Base-by-base conservation (phyloP, 2,329 filamentous ascomycete species). In the Epichloe bromicola region DNA sequence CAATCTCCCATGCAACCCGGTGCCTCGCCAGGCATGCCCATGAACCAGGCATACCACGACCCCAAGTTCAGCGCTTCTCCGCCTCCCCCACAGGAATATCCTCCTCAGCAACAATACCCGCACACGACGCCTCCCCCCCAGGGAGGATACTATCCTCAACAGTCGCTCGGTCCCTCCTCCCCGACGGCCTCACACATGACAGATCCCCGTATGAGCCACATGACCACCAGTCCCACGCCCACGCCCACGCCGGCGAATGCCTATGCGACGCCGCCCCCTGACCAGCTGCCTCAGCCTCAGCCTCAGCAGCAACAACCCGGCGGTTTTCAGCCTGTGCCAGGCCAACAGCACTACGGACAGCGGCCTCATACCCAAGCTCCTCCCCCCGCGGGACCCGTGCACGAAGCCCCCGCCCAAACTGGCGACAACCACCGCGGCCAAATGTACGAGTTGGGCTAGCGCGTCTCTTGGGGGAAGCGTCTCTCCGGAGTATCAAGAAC, bases 371-470 rank as follows among this genome's bases (percentile, higher is more conserved):
- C 41, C 2, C 43, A 48, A 23, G 2, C 33, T 8, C 15, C 15
- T 12, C n/a, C 40, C 26, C 2, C 34, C 40, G 23, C 5, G 40
- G 36, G 14, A 33, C 15, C n/a, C 5, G 36, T 46, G 3, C 61
- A 71, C 51, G 70, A 73, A 59, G 69, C 67, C 1, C 64, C 66
- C 23, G 62, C 63, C 1, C 63, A 64, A 17, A 58, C 55, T 4
- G 59, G 65, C 12, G 67, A 68, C 10, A 59, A 67, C 44, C 66
- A 69, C 49, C 64, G 56, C 8, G 68, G 69, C 2, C 58, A 71
- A 50, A 67, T 71, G 51, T 68, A 72, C 42, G 70, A 73, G 61
- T 53, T 73, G 57, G 61, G 26, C 6, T 54, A 48, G 45, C 15
- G 17, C 5, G 17, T 4, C 17, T 14, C 19, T 11, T 1, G 5